Conservation (phyloP, 176 grass and related monocot species). For the Carex littledalei region DNA sequence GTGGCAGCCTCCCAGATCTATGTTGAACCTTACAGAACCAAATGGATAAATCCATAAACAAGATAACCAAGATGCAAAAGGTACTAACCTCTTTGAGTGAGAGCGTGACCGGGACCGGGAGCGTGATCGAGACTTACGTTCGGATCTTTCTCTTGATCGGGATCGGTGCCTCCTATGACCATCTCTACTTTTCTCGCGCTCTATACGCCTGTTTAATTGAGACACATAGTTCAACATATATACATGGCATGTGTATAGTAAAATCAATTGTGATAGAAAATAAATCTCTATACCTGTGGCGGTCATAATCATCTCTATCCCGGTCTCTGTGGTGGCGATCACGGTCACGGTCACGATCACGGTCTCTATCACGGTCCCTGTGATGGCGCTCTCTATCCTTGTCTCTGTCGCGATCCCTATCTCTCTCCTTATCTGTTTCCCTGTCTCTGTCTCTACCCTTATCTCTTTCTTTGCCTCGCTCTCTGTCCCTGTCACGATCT, state of each 20-base stretch:
- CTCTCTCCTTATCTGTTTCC: slow-evolving; percentile 22
- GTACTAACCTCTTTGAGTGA: slow-evolving; percentile 63
- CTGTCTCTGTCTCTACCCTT: slow-evolving; percentile 32
- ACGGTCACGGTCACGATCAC: slow-evolving; percentile 18
- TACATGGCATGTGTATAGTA: neutral
- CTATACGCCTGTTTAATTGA: slow-evolving; percentile 47
- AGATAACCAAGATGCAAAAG: neutral
- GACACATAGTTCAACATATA: neutral
- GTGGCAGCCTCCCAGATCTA: slow-evolving; percentile 10
- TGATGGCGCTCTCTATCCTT: slow-evolving; percentile 39
- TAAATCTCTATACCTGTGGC: slow-evolving; percentile 31
- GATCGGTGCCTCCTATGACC: slow-evolving; percentile 57
- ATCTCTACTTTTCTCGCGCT: slow-evolving; percentile 48
- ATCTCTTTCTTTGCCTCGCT: slow-evolving; percentile 38
- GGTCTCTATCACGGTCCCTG: slow-evolving; percentile 21
- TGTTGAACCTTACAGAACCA: neutral
- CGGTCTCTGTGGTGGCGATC: slow-evolving; percentile 71
- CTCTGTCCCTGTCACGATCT: slow-evolving; percentile 41
- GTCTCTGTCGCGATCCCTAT: slow-evolving; percentile 39
- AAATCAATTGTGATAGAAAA: neutral
- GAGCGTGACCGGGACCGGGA: slow-evolving; percentile 76
- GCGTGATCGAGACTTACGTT: slow-evolving; percentile 60
- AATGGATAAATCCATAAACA: neutral
- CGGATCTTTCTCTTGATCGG: slow-evolving; percentile 50
- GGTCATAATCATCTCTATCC: slow-evolving; percentile 73